Conservation (phyloP, 2,329 filamentous ascomycete genomes). For the Phoma sp. region DNA sequence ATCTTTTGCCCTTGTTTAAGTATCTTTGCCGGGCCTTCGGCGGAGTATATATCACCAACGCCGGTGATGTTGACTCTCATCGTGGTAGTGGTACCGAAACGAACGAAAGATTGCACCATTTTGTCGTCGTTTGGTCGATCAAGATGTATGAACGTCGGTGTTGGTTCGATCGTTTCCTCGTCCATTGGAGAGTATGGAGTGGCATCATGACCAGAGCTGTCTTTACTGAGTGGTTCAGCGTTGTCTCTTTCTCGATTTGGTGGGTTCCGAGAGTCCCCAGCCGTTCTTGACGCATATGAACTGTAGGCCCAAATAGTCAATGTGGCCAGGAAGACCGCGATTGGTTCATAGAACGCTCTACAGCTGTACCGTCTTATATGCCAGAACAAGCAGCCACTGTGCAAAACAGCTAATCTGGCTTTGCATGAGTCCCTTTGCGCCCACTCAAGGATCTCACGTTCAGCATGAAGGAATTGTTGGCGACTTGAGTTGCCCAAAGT, state of each 20-base stretch:
- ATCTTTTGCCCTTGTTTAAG: constrained; percentile 19
- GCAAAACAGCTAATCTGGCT: constrained; percentile 61
- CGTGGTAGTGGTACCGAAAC: constrained; percentile 47
- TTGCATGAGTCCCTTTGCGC: constrained; percentile 61
- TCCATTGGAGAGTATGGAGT: background rate
- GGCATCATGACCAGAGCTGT: background rate
- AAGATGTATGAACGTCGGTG: constrained; percentile 59
- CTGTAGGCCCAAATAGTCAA: constrained; percentile 58
- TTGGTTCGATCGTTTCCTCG: constrained; percentile 14
- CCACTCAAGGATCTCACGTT: constrained; percentile 57
- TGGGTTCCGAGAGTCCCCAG: background rate
- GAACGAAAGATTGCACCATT: constrained; percentile 64
- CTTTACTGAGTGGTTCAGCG: background rate
- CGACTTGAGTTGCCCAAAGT: background rate
- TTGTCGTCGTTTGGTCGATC: constrained; percentile 66
- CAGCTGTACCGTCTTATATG: constrained; percentile 59
- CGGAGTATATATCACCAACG: constrained; percentile 16
- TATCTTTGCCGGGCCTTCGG: constrained; percentile 13
- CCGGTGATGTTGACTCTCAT: constrained; percentile 17
- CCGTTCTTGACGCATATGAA: constrained; percentile 18
- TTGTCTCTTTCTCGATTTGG: background rate
- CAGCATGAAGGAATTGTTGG: constrained; percentile 16
- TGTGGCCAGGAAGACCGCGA: constrained; percentile 55
- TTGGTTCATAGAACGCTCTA: constrained; percentile 58
- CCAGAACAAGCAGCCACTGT: constrained; percentile 61